A percentile compares a stretch with the other conserved stretches of the same genome.
Evolutionary conservation across 2,329 filamentous ascomycete genomes (phyloP).

Genomic region (Neofusicoccum kwambonambiense): DNA sequence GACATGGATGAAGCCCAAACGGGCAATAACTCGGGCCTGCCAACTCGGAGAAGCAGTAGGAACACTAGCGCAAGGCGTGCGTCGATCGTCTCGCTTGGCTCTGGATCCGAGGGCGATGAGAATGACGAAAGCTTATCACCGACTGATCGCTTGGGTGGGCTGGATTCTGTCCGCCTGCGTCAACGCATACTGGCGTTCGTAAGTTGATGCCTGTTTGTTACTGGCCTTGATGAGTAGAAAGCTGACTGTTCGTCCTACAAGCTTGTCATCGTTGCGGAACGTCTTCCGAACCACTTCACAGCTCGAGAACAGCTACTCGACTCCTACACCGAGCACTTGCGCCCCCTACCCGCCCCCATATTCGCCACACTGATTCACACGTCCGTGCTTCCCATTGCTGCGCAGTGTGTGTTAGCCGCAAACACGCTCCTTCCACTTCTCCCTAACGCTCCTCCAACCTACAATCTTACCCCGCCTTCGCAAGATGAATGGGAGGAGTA

Average conservation of each 20-base stretch:
- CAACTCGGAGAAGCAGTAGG: neutral
- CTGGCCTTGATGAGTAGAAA: neutral
- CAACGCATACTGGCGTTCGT: constrained; percentile 62
- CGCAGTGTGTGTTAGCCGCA: constrained; percentile 49
- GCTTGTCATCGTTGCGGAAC: constrained; percentile 30
- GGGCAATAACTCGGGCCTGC: neutral
- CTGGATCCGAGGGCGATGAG: neutral
- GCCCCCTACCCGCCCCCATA: constrained; percentile 56
- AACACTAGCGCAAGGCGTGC: neutral
- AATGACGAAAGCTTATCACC: constrained; percentile 21
- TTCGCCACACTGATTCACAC: constrained; percentile 58
- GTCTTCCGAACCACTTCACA: constrained; percentile 47
- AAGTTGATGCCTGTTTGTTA: constrained; percentile 22
- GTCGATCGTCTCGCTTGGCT: constrained; percentile 3
- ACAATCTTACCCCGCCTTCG: constrained; percentile 25
- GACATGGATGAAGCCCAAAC: constrained; percentile 14
- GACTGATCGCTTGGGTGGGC: constrained; percentile 34
- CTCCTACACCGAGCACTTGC: constrained; percentile 56
- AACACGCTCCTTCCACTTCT: constrained; percentile 33
- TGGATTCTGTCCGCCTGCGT: constrained; percentile 61
- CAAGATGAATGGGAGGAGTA: constrained; percentile 31
- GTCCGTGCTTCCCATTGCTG: constrained; percentile 43
- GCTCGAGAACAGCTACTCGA: constrained; percentile 58
- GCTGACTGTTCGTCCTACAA: neutral
- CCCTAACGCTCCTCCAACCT: constrained; percentile 28